Evolutionary conservation across 192 early-diverging fungal genomes (phyloP).

Genomic region (Umbelopsis isabellina): DNA sequence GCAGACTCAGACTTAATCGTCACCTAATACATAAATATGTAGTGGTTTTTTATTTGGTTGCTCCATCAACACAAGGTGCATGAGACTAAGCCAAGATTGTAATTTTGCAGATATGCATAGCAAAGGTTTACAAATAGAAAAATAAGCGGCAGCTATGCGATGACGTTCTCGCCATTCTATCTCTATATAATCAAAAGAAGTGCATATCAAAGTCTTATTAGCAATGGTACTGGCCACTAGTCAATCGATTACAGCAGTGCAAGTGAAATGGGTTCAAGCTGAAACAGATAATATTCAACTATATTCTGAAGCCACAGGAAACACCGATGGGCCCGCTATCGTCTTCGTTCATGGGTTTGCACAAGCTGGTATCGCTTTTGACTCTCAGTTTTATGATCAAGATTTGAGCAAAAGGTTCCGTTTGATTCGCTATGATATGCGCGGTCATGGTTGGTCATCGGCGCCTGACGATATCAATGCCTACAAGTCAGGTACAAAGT

Average conservation of each 20-base stretch:
- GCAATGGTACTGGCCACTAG: too few species aligned
- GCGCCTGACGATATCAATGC: constrained; percentile 3
- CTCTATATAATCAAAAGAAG: too few species aligned
- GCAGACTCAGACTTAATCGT: too few species aligned
- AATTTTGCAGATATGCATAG: too few species aligned
- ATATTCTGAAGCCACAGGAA: constrained; percentile 1
- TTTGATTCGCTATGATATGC: constrained; percentile 12
- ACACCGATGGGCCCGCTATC: background rate
- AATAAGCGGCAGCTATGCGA: too few species aligned
- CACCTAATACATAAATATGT: too few species aligned
- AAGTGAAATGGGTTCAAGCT: constrained; percentile 4
- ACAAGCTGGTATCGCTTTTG: constrained; percentile 10
- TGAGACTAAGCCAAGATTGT: too few species aligned
- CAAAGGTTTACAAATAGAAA: too few species aligned
- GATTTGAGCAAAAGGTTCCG: background rate
- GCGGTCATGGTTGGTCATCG: constrained; percentile 6
- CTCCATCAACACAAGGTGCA: too few species aligned
- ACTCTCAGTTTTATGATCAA: constrained; percentile 6
- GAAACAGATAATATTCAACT: background rate
- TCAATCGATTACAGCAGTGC: background rate
- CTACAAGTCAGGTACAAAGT: constrained; percentile 4
- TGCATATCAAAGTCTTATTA: too few species aligned
- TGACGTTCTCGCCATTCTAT: too few species aligned
- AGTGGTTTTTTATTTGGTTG: too few species aligned
- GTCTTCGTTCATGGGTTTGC: constrained; percentile 17